These are phyloP conservation scores for Pinus taeda DNA, from an alignment of 75 land plant genomes.

Conservation along the genomic window DNA sequence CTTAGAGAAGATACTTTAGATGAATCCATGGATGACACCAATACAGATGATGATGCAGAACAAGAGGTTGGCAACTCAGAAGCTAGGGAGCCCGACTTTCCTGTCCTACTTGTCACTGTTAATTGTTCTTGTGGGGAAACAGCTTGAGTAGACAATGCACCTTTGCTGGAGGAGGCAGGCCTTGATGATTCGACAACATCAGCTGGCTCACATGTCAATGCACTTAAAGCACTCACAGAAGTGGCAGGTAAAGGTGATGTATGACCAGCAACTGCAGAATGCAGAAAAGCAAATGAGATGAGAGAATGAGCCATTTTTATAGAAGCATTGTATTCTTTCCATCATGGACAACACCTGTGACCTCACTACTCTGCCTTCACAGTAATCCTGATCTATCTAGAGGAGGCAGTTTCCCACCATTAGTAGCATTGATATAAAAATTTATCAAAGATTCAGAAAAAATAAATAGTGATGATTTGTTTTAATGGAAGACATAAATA, in stretches of 20 bases:
- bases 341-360: not conserved
- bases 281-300: not conserved
- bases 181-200: not conserved
- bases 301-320: not conserved
- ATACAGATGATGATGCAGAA: slow-evolving; percentile 10
- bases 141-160: not conserved
- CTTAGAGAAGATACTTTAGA: slow-evolving; percentile 18
- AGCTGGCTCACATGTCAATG: slow-evolving; percentile 1
- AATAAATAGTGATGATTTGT: not conserved
- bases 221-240: not conserved
- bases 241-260: not conserved
- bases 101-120: not conserved
- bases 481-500: not conserved
- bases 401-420: not conserved
- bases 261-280: slow-evolving; percentile 1
- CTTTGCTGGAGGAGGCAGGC: slow-evolving; percentile 4
- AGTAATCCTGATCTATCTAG: not conserved
- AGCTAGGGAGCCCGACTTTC: not conserved
- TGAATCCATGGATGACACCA: not conserved
- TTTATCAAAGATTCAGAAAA: not conserved
- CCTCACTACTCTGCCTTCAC: not conserved
- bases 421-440: not conserved
- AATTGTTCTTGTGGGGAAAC: slow-evolving; percentile 4
- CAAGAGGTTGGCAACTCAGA: slow-evolving; percentile 12
- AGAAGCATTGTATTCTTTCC: not conserved